Evolutionary conservation across 768 basidiomycete species (phyloP), one percentile per base, ranked within the genome.

Genomic region (Mycena galericulata): DNA sequence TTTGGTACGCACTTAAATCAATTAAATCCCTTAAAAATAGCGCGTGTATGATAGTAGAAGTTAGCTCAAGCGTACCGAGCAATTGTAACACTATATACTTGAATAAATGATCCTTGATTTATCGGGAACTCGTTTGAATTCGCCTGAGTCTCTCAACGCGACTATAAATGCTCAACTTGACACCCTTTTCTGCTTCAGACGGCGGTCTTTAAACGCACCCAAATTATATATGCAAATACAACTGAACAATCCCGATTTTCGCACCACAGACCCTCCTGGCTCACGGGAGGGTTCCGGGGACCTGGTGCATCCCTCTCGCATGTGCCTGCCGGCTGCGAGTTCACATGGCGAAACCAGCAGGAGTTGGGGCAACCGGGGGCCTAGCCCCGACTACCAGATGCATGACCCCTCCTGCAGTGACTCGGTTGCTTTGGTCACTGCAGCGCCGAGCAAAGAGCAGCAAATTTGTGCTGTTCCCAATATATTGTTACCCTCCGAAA

Each of bases 371-470:
- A n/a, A n/a, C n/a, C n/a, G n/a, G n/a, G n/a, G n/a, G n/a, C n/a
- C n/a, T n/a, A n/a, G n/a, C n/a, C n/a, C n/a, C n/a, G n/a, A n/a
- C n/a, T n/a, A n/a, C n/a, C n/a, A n/a, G n/a, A n/a, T n/a, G n/a
- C n/a, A n/a, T 17, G 62, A 50, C 62, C 54, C 53, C 53, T 55
- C 53, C 62, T 56, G 53, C 20, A 47, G 47, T 4, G 40, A 53
- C 38, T 62, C 20, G 9, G 61, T 34, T 40, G 27, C 55, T 57
- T 20, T 62, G 53, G 61, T 43, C 40, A 40, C 50, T 53, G 40
- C 50, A 47, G 62, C 12, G 62, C 11, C 32, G 24, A 46, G 43
- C 53, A 18, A 64, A 64, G 62, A 56, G 62, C 46, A 40, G 62
- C 62, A 64, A 38, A 10, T 15, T 15, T 2, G 62, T 64, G 34